Conservation (phyloP, 2,329 filamentous ascomycete species). For the Epichloe coenophiala region DNA sequence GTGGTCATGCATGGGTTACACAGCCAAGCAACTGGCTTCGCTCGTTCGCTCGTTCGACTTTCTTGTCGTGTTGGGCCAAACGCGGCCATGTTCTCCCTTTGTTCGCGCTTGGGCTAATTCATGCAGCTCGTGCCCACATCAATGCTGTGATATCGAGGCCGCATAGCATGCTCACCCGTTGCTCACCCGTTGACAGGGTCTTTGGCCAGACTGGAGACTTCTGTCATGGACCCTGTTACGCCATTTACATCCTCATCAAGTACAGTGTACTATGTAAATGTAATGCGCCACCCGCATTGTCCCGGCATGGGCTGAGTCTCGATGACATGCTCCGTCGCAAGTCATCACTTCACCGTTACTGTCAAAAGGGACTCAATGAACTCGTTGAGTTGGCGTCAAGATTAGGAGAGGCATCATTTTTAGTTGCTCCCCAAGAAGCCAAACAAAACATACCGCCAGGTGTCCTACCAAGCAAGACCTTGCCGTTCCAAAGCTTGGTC, state of each 20-base stretch:
- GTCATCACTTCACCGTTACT: not conserved
- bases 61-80: not conserved
- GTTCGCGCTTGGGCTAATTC: not conserved
- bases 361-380: conserved; percentile 1
- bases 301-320: not conserved
- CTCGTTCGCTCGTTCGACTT: not conserved
- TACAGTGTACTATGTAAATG: not conserved
- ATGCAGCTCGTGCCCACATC: not conserved
- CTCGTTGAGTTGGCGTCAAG: not conserved
- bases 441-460: not conserved
- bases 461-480: not conserved
- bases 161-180: not conserved
- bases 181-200: not conserved
- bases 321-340: not conserved
- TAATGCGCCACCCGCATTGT: not conserved
- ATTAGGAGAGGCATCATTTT: not conserved
- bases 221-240: not conserved
- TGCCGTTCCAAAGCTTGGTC: not conserved
- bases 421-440: not conserved
- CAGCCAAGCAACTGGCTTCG: not conserved
- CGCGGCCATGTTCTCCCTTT: not conserved
- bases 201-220: not conserved
- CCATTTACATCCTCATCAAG: not conserved
- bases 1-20: conserved; percentile 5
- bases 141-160: not conserved